Evolutionary conservation across 768 basidiomycete species (phyloP).

Genomic region (Collybia nuda): DNA sequence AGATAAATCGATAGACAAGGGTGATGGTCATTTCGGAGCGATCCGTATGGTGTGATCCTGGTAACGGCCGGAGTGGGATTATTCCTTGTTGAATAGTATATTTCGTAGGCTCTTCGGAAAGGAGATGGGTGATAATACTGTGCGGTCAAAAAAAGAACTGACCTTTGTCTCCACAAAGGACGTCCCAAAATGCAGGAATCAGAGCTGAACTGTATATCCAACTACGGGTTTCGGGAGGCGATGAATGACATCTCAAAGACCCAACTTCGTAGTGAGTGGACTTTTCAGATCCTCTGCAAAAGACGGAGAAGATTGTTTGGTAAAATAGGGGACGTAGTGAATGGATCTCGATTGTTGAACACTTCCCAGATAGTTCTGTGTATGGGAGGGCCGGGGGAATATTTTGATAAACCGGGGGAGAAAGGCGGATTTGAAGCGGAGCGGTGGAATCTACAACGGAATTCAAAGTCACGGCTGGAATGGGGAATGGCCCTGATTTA

Average conservation of each 20-base stretch:
- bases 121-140: too few relatives aligned
- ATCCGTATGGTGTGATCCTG: neutral
- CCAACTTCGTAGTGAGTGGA: conserved; percentile 47
- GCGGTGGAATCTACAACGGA: neutral
- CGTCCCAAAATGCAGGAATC: conserved; percentile 51
- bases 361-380: conserved; percentile 29
- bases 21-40: neutral
- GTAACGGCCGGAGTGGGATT: conserved; percentile 7
- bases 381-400: neutral
- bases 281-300: conserved; percentile 29
- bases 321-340: conserved; percentile 43
- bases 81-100: conserved; percentile 55
- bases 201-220: conserved; percentile 47
- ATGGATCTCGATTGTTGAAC: conserved; percentile 47
- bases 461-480: conserved; percentile 6
- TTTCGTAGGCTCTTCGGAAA: conserved; percentile 41
- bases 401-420: neutral
- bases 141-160: conserved; percentile 4
- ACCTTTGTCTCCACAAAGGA: conserved; percentile 45
- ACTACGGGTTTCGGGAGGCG: conserved; percentile 19
- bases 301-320: conserved; percentile 46
- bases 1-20: too few relatives aligned
- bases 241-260: conserved; percentile 22
- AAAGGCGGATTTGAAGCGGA: conserved; percentile 6
- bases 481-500: neutral